phyloP scores from a whole-genome alignment of 139 green algal genomes.

The Haematococcus sp. region DNA sequence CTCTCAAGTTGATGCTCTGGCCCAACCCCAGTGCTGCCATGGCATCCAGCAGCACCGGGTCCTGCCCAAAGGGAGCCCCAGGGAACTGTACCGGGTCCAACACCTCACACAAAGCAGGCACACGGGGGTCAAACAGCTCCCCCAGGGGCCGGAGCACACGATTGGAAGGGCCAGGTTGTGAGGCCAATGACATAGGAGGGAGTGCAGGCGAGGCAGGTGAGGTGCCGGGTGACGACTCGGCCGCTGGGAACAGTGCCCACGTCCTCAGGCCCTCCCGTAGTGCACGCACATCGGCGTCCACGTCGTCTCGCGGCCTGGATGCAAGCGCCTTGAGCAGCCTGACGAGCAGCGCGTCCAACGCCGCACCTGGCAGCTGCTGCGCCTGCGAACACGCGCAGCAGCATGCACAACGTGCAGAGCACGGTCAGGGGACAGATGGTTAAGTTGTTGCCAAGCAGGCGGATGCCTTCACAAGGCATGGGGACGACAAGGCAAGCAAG shows the following conservation, averaged over 20 bases:
- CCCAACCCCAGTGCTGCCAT: constrained; percentile 53
- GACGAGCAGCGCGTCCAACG: neutral
- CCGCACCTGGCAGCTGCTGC: constrained; percentile 10
- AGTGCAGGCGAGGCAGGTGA: neutral
- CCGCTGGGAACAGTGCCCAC: neutral
- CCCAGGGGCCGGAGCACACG: neutral
- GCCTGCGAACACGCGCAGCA: constrained; percentile 31
- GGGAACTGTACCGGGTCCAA: constrained; percentile 55
- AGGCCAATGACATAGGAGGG: too few species aligned
- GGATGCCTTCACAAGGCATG: too few species aligned
- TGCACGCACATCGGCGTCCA: too few species aligned
- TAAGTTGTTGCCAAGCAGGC: too few species aligned
- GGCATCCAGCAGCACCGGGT: constrained; percentile 32
- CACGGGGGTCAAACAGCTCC: constrained; percentile 56
- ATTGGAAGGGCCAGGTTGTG: too few species aligned
- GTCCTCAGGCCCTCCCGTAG: neutral
- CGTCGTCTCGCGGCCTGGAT: too few species aligned
- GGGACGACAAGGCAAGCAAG: too few species aligned
- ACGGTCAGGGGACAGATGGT: too few species aligned
- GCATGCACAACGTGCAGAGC: too few species aligned
- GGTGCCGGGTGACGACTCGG: neutral
- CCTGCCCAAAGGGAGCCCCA: constrained; percentile 16
- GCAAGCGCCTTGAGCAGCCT: neutral
- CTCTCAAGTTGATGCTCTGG: neutral
- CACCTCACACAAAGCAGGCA: constrained; percentile 32